Conservation (phyloP, 768 basidiomycete species). For the Rhodotorula toruloides region DNA sequence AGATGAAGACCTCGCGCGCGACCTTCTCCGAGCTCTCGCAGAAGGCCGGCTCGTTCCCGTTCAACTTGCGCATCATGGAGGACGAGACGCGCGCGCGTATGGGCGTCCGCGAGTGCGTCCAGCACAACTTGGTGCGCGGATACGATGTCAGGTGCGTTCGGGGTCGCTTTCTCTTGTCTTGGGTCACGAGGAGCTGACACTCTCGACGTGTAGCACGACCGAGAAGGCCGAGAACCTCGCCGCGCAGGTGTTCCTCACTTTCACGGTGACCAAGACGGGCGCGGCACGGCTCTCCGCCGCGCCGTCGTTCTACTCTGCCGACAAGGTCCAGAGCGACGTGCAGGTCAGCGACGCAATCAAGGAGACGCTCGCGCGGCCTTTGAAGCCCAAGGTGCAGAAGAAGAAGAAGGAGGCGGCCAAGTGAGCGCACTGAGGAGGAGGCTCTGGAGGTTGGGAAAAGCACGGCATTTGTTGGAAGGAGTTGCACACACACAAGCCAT, state of each 20-base stretch:
- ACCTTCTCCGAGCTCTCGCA: constrained; percentile 96
- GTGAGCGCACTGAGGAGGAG: no score
- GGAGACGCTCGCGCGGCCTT: constrained; percentile 64
- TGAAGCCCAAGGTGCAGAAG: constrained; percentile 60
- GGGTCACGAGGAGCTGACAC: constrained; percentile 52
- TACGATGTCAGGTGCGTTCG: constrained; percentile 80
- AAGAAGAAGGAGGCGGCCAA: constrained; percentile 65
- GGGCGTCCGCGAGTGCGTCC: constrained; percentile 91
- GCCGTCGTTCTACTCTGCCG: constrained; percentile 87
- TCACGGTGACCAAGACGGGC: constrained; percentile 83
- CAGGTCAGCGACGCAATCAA: constrained; percentile 83
- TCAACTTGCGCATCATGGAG: constrained; percentile 87
- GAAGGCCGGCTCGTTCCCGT: constrained; percentile 96
- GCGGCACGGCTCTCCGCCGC: constrained; percentile 80
- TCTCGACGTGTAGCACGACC: constrained; percentile 29
- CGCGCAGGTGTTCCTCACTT: constrained; percentile 94
- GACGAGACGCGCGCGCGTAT: constrained; percentile 94
- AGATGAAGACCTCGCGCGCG: constrained; percentile 95
- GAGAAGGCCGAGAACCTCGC: constrained; percentile 78
- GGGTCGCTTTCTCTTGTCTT: not conserved
- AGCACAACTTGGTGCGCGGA: constrained; percentile 86
- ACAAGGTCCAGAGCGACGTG: constrained; percentile 82
- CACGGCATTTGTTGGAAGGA: no score
- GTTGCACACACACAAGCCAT: no score
- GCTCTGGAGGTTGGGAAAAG: no score